These are phyloP conservation scores for Durusdinium trenchii DNA, from an alignment of 73 alveolate genomes.

Conservation along the genomic window DNA sequence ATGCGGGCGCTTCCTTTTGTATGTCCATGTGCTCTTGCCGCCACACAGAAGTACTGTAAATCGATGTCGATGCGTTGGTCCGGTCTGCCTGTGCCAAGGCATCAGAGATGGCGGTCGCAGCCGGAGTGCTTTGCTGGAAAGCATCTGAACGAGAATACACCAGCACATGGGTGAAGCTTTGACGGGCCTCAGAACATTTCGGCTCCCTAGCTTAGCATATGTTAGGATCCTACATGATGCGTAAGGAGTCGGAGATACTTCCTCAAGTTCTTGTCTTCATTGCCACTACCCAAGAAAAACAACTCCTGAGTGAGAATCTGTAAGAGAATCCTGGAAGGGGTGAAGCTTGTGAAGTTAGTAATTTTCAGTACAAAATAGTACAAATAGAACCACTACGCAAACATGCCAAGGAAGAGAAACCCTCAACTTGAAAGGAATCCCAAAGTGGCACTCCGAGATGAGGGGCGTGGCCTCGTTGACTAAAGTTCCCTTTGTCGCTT, in stretches of 20 bases:
- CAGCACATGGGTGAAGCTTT: constrained; percentile 61
- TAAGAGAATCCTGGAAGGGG: too few relatives aligned
- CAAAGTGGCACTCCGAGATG: too few relatives aligned
- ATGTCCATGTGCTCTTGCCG: neutral
- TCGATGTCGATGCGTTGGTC: neutral
- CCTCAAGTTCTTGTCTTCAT: too few relatives aligned
- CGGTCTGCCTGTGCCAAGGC: constrained; percentile 62
- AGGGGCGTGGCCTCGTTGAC: too few relatives aligned
- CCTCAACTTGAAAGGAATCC: neutral
- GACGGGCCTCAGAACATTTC: neutral
- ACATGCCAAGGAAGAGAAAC: neutral
- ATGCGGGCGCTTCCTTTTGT: neutral
- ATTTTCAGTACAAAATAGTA: neutral
- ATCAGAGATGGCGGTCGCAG: constrained; percentile 49
- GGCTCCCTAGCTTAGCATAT: neutral
- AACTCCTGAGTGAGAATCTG: too few relatives aligned
- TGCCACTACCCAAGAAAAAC: too few relatives aligned
- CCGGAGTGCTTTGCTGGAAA: constrained; percentile 63
- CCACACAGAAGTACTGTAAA: neutral
- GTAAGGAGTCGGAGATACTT: too few relatives aligned
- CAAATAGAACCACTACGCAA: neutral
- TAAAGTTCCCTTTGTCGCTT: neutral
- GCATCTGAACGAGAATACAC: constrained; percentile 75
- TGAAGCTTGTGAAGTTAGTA: neutral
- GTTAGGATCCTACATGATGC: too few relatives aligned